Evolutionary conservation across 345 rosid species (phyloP), one percentile per base, ranked within the genome.

Genomic region (Euclidium syriacum): DNA sequence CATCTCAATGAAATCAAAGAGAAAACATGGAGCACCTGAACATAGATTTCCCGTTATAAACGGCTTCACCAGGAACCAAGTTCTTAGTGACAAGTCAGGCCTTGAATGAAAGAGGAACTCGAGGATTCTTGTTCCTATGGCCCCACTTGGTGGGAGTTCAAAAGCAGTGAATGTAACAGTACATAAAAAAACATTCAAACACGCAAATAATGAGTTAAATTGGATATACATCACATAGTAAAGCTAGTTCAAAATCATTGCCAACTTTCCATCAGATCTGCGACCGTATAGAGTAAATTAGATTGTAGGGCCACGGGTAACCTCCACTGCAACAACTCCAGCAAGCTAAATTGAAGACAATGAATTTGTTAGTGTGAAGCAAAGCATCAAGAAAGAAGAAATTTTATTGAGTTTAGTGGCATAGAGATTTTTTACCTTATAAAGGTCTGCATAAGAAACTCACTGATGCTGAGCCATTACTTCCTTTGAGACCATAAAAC

Each of bases 131-230:
- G 98, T 92, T 67, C 98, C 98, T 17, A 89, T 68, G 30, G 98
- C 98, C 20, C 86, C 94, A 70, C 89, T 92, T 63, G 98, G 98
- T 43, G 98, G 98, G 75, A 92, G 96, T 74, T 92, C 98, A 79
- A 92, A 92, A 33, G 98, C 95, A 2, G 98, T 80, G 78, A 92
- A 92, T 49, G 91, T 96, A 67, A 89, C 90, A 18, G 98, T 92
- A 53, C 86, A 89, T 60, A 92, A 64, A 62, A 92, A 55, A 70
- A 92, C 98, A 96, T 92, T n/a, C n/a, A n/a, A n/a, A n/a, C n/a
- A n/a, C n/a, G n/a, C n/a, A n/a, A n/a, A n/a, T n/a, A n/a, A n/a
- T n/a, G n/a, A n/a, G n/a, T n/a, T n/a, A n/a, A n/a, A n/a, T n/a
- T n/a, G n/a, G n/a, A n/a, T n/a, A n/a, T n/a, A n/a, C n/a, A n/a